Evolutionary conservation across 768 basidiomycete species (phyloP).

Genomic region (Kondoa malvinella): DNA sequence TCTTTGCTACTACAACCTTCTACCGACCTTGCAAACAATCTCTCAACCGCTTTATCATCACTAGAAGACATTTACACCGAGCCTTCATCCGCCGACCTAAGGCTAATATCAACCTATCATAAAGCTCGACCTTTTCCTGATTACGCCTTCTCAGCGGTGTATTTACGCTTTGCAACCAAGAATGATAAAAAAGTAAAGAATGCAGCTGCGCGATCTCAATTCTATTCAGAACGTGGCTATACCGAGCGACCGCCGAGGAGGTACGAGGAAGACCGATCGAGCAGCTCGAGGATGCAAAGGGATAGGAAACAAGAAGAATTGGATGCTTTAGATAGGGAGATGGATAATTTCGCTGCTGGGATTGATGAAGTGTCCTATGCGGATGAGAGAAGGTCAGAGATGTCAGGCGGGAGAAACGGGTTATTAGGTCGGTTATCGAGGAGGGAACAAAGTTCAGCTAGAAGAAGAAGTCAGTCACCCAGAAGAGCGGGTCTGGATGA

Average conservation of each 20-base stretch:
- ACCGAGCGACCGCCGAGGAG: neutral
- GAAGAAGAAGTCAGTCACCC: neutral
- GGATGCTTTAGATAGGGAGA: neutral
- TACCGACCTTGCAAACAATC: neutral
- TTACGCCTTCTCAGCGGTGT: neutral
- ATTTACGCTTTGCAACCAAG: neutral
- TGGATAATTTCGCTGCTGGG: constrained; percentile 2
- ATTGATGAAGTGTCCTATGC: neutral
- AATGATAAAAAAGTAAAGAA: neutral
- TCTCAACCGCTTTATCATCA: neutral
- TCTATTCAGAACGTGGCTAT: neutral
- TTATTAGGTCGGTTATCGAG: neutral
- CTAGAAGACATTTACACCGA: constrained; percentile 4
- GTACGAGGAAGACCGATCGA: neutral
- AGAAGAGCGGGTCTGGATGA: neutral
- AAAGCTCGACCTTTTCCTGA: neutral
- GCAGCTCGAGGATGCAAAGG: neutral
- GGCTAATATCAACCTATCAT: neutral
- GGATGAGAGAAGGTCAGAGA: neutral
- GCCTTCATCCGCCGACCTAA: neutral
- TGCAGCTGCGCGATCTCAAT: neutral
- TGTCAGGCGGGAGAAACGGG: neutral
- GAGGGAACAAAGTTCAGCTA: neutral
- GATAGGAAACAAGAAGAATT: neutral
- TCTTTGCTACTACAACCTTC: neutral